Conservation (phyloP, 1,284 basidiomycete genomes). For the Naganishia sp. region DNA sequence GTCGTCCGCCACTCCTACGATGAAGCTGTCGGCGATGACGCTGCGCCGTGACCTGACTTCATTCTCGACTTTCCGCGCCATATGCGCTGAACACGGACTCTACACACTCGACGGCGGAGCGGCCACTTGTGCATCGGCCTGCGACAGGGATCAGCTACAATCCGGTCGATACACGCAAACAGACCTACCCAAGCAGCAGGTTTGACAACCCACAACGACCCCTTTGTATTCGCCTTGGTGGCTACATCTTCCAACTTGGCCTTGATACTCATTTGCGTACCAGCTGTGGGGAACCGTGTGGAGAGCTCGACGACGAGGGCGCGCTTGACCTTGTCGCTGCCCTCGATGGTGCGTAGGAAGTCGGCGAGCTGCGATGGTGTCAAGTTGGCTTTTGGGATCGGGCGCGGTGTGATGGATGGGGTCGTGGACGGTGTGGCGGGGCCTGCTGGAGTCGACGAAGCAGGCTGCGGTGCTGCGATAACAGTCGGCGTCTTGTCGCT, state of each 20-base stretch:
- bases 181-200: conserved; percentile 39
- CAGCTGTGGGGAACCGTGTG: conserved; percentile 42
- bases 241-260: conserved; percentile 50
- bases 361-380: conserved; percentile 43
- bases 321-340: conserved; percentile 43
- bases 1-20: too few relatives aligned
- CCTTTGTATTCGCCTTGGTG: conserved; percentile 42
- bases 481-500: neutral
- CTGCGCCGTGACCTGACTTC: too few relatives aligned
- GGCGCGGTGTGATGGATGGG: conserved; percentile 1
- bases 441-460: neutral
- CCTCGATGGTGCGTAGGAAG: conserved; percentile 45
- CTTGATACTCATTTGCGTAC: conserved; percentile 52
- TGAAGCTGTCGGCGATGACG: too few relatives aligned
- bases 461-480: neutral
- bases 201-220: conserved; percentile 47
- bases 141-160: neutral
- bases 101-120: neutral
- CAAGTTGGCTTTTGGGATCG: conserved; percentile 45
- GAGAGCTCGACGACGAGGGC: conserved; percentile 46
- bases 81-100: too few relatives aligned
- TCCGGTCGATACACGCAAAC: neutral
- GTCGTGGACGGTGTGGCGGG: neutral
- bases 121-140: neutral
- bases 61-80: too few relatives aligned